Evolutionary conservation across 768 basidiomycete genomes (phyloP).

Genomic region (Crepidotus variabilis): DNA sequence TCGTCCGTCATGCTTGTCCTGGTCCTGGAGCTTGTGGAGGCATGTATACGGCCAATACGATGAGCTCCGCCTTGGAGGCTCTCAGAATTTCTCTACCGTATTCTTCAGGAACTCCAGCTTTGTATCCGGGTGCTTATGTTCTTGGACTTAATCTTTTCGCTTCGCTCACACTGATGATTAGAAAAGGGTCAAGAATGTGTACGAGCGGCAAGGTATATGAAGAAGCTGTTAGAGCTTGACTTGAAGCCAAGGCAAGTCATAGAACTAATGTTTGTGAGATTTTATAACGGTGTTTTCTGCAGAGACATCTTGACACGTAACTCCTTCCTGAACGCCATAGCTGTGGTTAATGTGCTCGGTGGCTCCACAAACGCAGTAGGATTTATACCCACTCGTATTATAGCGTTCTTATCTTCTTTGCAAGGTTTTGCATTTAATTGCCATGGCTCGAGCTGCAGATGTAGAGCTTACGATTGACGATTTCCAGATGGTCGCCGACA

Average conservation of each 20-base stretch:
- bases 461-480: constrained; percentile 74
- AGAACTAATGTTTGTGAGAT: background rate
- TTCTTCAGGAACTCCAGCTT: constrained; percentile 75
- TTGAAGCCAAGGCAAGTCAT: constrained; percentile 66
- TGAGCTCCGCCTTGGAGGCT: constrained; percentile 78
- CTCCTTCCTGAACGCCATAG: constrained; percentile 80
- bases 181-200: constrained; percentile 84
- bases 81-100: constrained; percentile 85
- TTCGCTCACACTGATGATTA: constrained; percentile 18
- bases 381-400: background rate
- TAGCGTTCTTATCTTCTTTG: background rate
- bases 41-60: constrained; percentile 90
- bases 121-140: constrained; percentile 51
- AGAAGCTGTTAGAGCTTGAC: constrained; percentile 68
- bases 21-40: constrained; percentile 84
- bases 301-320: constrained; percentile 44
- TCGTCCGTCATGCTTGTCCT: constrained; percentile 82
- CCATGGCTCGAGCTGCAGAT: constrained; percentile 81
- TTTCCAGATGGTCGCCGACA: constrained; percentile 78
- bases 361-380: constrained; percentile 86
- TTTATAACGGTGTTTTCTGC: background rate
- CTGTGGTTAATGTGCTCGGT: constrained; percentile 73
- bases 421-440: constrained; percentile 79
- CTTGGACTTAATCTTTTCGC: background rate
- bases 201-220: constrained; percentile 74